Evolutionary conservation across 2,329 filamentous ascomycete species (phyloP), one percentile per base, ranked within the genome.

Genomic region (Monosporascus ibericus): DNA sequence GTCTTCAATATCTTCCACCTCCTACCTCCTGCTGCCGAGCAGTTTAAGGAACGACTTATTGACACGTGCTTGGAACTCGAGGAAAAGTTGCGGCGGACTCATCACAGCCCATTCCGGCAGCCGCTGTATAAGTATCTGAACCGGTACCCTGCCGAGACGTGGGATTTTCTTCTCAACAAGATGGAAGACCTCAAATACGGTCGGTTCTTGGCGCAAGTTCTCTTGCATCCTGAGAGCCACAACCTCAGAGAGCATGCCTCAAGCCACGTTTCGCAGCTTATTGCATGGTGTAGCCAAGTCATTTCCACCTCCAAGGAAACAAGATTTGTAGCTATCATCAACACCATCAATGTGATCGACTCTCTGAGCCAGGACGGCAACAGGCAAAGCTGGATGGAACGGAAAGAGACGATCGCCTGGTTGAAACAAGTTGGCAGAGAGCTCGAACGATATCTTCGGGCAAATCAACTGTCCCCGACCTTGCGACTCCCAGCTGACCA

Each of bases 1-100:
- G 95, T 97, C 50, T 87, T 99, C 68, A 94, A 96, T 65, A 92
- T 99, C 52, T 99, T 99, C 69, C 92, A 97, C 67, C 79, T 99
- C n/a, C 78, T 99, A 5, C 94, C 95, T 0, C 81, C 90, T 0
- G 90, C 90, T 9, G 95, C 95, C 2, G 89, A 92, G 55, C 85
- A 86, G 17, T 99, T 99, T 68, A 91, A 97, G 70, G 90, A 92
- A 55, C 84, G 88, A 30, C 80, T 99, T 44, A 90, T 97, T 48
- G 88, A 95, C 59, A 89, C 88, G 49, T 90, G 95, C n/a, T 76
- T 99, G 52, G 87, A 91, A 42, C 77, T 99, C 0, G 94, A 99
- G 68, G 82, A 87, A 50, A 88, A 87, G 58, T 75, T 99, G 39
- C 83, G 94, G 34, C 78, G 94, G 55, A 99, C 94, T 1, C 87